Conservation (phyloP, 768 basidiomycete genomes). For the Hygrocybe punicea region DNA sequence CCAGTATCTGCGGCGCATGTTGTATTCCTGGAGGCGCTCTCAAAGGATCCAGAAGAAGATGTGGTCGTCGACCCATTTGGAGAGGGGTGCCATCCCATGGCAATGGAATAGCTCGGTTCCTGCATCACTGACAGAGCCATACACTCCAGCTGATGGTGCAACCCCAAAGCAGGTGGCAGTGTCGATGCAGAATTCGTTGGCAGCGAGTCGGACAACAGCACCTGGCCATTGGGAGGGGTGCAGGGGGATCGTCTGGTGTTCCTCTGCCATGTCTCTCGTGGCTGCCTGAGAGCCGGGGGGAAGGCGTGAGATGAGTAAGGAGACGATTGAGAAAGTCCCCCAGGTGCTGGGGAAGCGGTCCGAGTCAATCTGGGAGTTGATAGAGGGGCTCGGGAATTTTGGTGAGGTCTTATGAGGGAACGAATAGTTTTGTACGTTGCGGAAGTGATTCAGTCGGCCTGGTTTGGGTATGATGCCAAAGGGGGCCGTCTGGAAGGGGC, state of each 20-base stretch:
- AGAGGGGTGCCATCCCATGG: constrained; percentile 27
- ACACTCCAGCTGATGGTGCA: constrained; percentile 17
- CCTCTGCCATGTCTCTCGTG: constrained; percentile 31
- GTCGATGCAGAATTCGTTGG: constrained; percentile 25
- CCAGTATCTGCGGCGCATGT: constrained; percentile 15
- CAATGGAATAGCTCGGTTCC: constrained; percentile 19
- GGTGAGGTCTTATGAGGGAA: constrained; percentile 6
- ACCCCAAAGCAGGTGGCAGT: constrained; percentile 26
- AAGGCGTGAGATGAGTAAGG: constrained; percentile 18
- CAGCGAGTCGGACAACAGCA: constrained; percentile 20
- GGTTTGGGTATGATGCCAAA: constrained; percentile 19
- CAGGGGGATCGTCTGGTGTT: constrained; percentile 30
- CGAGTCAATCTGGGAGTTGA: constrained; percentile 25
- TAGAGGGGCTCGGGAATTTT: neutral
- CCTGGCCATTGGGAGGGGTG: constrained; percentile 40
- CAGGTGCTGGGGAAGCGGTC: constrained; percentile 29
- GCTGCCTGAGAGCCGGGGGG: constrained; percentile 32
- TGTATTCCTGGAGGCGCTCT: constrained; percentile 24
- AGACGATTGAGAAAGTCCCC: constrained; percentile 27
- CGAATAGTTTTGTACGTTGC: constrained; percentile 19
- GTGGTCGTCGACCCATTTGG: constrained; percentile 35
- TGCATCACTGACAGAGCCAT: constrained; percentile 24
- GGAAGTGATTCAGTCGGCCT: constrained; percentile 1
- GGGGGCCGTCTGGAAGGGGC: constrained; percentile 18
- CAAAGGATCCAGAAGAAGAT: constrained; percentile 25